Percentiles rank a stretch among this genome's conserved stretches.
Conservation (phyloP, 805 yeast species). For the baker's yeast (Saccharomyces cerevisiae) region DNA sequence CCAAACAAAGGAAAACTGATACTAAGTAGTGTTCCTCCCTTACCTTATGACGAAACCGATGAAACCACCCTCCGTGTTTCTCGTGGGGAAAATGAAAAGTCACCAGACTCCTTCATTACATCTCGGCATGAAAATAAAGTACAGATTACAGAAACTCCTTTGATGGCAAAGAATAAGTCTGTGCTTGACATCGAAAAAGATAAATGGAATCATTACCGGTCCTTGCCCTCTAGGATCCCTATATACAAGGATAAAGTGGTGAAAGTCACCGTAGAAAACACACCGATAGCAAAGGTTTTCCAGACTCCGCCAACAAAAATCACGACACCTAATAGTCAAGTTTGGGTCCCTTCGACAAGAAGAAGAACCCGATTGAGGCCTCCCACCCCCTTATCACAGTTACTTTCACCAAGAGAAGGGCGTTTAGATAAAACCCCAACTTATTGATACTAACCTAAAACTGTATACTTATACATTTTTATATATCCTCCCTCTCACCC, state of each 20-base stretch:
- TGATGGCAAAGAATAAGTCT: background rate
- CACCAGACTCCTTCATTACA: background rate
- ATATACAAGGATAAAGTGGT: background rate
- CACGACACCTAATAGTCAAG: background rate
- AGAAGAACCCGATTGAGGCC: constrained; percentile 8
- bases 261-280: background rate
- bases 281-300: background rate
- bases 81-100: background rate
- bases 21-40: constrained; percentile 14
- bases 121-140: background rate
- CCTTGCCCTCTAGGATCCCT: background rate
- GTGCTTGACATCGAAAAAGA: background rate
- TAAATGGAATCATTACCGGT: background rate
- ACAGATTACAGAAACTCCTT: background rate
- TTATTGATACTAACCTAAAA: background rate
- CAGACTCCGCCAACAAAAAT: constrained; percentile 3
- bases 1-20: constrained; percentile 8
- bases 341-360: constrained; percentile 10
- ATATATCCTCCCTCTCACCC: background rate
- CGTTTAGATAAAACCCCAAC: background rate
- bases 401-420: constrained; percentile 3
- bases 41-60: constrained; percentile 6
- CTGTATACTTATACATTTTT: background rate
- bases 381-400: constrained; percentile 21
- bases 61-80: background rate